Base-by-base conservation (phyloP, 1,139 yeast species). In the Candida tetrigidarum region DNA sequence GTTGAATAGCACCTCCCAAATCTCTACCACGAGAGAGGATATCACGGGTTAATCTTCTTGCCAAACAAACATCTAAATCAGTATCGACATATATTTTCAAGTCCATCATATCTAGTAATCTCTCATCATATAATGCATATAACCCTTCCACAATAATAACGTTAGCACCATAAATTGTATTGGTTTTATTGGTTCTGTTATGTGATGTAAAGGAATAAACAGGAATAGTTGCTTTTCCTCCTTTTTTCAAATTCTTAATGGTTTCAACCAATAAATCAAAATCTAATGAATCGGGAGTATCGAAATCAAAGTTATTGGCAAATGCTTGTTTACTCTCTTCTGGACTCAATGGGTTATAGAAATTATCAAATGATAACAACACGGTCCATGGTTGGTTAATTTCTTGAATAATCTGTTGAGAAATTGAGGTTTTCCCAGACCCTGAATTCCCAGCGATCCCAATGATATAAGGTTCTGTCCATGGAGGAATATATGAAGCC, bases 371-470 rank as follows among this genome's bases (percentile, higher is more conserved):
- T 2, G 97, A 87, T 30, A 93, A 65, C 48, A 93, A 71, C n/a
- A 93, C 92, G 0, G 98, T 90, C 97, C 98, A 92, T 1, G 99
- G 98, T 46, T 90, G 91, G 66, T 90, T 79, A 54, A 92, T 78
- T 50, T 84, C 83, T 47, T 85, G 81, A 47, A 92, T 89, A 54
- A 93, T 86, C 51, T 82, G 80, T 41, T 90, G 84, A 0, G 98
- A 95, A 20, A 93, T 88, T 25, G 96, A 86, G 0, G 99, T 93
- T 62, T 93, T 93, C 2, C 99, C 99, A 0, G 96, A 87, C 1
- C 98, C 99, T 18, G 96, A 86, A 45, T 87, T 83, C 1, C 99
- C 99, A 0, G 97, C 97, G 15, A 93, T 81, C 5, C 97, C 99
- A 51, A 93, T 92, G 42, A 93, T 84, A 60, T 91, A 93, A 0